Conservation (phyloP, 75 land plant species). For the Pseudotsuga menziesii region DNA sequence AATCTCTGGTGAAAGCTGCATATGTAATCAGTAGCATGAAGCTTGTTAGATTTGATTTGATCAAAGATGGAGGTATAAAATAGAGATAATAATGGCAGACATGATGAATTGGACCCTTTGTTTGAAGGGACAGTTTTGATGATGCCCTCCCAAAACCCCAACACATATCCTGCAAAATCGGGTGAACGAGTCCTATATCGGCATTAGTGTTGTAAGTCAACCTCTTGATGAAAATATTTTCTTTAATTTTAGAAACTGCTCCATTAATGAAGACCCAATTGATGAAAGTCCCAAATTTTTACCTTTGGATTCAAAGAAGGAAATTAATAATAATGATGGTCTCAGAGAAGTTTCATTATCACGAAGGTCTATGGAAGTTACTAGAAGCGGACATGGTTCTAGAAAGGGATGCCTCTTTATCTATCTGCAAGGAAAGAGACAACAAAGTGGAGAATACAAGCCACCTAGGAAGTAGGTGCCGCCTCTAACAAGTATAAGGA, state of each 20-base stretch:
- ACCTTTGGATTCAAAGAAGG: constrained; percentile 28
- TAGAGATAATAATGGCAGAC: not conserved
- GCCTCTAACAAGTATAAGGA: constrained; percentile 34
- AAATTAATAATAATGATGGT: constrained; percentile 2
- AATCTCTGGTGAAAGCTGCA: too few relatives aligned
- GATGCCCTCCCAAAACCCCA: not conserved
- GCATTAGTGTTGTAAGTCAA: not conserved
- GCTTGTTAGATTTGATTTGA: too few relatives aligned
- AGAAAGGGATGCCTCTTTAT: constrained; percentile 32
- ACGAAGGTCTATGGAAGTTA: not conserved
- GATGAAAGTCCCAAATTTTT: not conserved
- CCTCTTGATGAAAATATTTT: constrained; percentile 53
- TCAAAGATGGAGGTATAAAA: too few relatives aligned
- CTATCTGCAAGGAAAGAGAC: constrained; percentile 39
- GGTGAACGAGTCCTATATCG: not conserved
- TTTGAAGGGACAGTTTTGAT: constrained; percentile 11
- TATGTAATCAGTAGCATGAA: too few relatives aligned
- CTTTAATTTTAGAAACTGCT: constrained; percentile 39
- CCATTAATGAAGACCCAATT: constrained; percentile 6
- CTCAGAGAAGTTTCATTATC: not conserved
- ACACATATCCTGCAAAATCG: not conserved
- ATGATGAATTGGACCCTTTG: not conserved
- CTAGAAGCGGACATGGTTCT: constrained; percentile 1
- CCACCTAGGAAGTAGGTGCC: constrained; percentile 21
- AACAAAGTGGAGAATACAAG: constrained; percentile 50